Evolutionary conservation across 2,329 filamentous ascomycete species (phyloP).

Genomic region (Hymenoscyphus scutula): DNA sequence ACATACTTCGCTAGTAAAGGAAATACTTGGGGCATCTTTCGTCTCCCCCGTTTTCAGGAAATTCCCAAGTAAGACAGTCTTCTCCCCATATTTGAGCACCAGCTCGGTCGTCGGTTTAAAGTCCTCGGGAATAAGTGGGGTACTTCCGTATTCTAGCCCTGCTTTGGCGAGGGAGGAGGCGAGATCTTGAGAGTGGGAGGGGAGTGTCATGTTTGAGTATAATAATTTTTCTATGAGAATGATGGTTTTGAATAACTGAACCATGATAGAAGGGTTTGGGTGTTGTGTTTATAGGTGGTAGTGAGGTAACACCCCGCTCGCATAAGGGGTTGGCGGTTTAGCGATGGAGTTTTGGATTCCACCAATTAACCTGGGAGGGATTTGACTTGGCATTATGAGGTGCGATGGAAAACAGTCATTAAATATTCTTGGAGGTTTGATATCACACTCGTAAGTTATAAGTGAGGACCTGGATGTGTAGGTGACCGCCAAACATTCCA

Average conservation of each 20-base stretch:
- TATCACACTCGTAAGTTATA: too few relatives aligned
- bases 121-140: not conserved
- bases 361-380: not conserved
- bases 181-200: not conserved
- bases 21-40: not conserved
- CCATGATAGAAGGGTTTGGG: not conserved
- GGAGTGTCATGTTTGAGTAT: not conserved
- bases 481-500: too few relatives aligned
- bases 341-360: not conserved
- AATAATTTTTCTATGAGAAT: not conserved
- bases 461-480: too few relatives aligned
- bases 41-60: not conserved
- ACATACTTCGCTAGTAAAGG: not conserved
- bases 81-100: not conserved
- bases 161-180: not conserved
- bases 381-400: not conserved
- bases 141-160: not conserved
- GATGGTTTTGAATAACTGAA: not conserved
- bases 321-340: not conserved
- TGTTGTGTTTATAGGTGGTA: not conserved
- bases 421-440: too few relatives aligned
- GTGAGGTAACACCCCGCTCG: not conserved
- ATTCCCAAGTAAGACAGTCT: not conserved
- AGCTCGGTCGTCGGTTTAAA: slow-evolving; percentile 2
- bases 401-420: too few relatives aligned